Conservation (phyloP, 495 filamentous ascomycete species). For the Diplogelasinospora grovesii region DNA sequence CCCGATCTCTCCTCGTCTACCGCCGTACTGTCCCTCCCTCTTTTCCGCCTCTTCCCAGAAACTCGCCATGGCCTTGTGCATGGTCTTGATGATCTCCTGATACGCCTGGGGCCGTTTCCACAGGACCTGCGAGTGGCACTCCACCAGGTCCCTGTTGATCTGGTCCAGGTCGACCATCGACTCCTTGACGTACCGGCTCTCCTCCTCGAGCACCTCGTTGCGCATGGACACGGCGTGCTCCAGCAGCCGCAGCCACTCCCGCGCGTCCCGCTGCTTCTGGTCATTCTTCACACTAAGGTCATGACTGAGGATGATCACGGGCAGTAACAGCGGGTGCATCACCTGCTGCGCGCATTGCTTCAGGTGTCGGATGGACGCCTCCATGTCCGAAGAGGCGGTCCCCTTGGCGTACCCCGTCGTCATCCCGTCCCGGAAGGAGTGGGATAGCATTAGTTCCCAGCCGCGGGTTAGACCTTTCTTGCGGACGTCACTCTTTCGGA, state of each 20-base stretch:
- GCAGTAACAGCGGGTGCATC: conserved; percentile 48
- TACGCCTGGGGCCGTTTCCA: conserved; percentile 55
- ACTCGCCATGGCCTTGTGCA: conserved; percentile 34
- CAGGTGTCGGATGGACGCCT: conserved; percentile 38
- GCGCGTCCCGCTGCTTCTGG: conserved; percentile 47
- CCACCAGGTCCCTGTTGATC: conserved; percentile 50
- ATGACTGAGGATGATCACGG: conserved; percentile 46
- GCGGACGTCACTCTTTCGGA: conserved; percentile 50
- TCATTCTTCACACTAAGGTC: conserved; percentile 43
- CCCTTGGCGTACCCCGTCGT: conserved; percentile 51
- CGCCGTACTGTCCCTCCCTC: conserved; percentile 15
- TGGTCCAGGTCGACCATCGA: conserved; percentile 46
- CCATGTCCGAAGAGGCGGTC: conserved; percentile 44
- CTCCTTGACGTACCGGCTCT: conserved; percentile 35
- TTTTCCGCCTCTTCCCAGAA: conserved; percentile 26
- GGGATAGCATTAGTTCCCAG: conserved; percentile 53
- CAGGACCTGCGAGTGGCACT: conserved; percentile 50
- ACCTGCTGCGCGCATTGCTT: conserved; percentile 36
- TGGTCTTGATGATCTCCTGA: conserved; percentile 41
- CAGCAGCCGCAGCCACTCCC: conserved; percentile 49
- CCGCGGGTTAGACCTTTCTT: conserved; percentile 52
- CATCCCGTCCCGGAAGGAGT: conserved; percentile 42
- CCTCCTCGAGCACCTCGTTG: conserved; percentile 45
- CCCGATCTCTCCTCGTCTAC: conserved; percentile 19
- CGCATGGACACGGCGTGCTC: conserved; percentile 54